phyloP scores from a whole-genome alignment of 352 stramenopile genomes.

The Phytophthora boehmeriae region DNA sequence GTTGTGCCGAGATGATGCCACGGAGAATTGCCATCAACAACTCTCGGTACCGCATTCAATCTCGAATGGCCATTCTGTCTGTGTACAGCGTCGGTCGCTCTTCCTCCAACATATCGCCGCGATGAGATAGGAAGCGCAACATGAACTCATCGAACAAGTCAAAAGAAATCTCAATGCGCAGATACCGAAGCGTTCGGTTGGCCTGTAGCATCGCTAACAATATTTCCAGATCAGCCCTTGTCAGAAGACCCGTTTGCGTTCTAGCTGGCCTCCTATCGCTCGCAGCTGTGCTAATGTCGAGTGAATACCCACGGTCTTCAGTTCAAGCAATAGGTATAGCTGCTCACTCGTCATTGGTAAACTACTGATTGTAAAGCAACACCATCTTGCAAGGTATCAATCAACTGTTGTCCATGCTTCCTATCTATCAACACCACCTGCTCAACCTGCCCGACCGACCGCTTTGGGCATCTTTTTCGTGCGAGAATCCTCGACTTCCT shows the following conservation, averaged over 20 bases:
- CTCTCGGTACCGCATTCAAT: constrained; percentile 16
- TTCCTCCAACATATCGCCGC: constrained; percentile 21
- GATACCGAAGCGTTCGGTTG: constrained; percentile 25
- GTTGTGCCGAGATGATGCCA: constrained; percentile 13
- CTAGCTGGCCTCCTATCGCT: constrained; percentile 13
- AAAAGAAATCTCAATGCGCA: constrained; percentile 32
- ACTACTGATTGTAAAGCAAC: too few relatives aligned
- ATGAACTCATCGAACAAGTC: constrained; percentile 31
- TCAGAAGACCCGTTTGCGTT: constrained; percentile 16
- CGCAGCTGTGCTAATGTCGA: constrained; percentile 15
- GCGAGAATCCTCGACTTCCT: constrained; percentile 95
- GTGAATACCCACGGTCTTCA: constrained; percentile 14
- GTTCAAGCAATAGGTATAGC: too few relatives aligned
- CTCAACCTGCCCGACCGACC: constrained; percentile 47
- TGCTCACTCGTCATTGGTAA: too few relatives aligned
- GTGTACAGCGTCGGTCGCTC: constrained; percentile 22
- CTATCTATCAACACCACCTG: constrained; percentile 11
- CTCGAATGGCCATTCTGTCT: constrained; percentile 24
- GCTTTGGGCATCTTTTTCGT: constrained; percentile 98
- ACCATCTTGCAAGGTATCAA: too few relatives aligned
- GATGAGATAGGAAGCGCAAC: constrained; percentile 21
- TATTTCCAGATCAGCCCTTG: constrained; percentile 10
- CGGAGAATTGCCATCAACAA: constrained; percentile 11
- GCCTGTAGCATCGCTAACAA: constrained; percentile 14
- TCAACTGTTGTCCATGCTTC: not conserved